Conservation (phyloP, 208 protist species). For the Leishmania lainsoni region DNA sequence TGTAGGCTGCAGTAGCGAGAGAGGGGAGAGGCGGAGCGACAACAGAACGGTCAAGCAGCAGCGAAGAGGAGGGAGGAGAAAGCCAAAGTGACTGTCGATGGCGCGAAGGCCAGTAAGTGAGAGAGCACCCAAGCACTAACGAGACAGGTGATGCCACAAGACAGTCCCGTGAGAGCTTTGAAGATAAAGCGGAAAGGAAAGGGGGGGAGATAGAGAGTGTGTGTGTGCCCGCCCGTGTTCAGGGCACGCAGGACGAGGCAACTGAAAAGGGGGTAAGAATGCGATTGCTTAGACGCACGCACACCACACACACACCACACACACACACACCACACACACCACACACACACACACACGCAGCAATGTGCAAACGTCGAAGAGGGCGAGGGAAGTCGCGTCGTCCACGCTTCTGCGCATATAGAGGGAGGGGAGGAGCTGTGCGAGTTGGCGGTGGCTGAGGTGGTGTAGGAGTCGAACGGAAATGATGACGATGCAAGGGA, state of each 20-base stretch:
- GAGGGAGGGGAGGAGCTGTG: background rate
- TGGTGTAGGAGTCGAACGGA: no score
- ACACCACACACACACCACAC: background rate
- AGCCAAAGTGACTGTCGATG: background rate
- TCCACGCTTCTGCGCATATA: background rate
- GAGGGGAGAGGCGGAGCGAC: background rate
- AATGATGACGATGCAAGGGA: no score
- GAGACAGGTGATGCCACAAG: background rate
- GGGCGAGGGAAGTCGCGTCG: background rate
- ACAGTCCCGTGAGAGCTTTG: background rate
- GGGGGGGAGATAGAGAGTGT: background rate
- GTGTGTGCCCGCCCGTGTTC: no score
- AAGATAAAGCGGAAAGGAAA: background rate
- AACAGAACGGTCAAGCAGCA: slow-evolving; percentile 5
- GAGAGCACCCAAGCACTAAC: no score
- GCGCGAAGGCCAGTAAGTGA: background rate
- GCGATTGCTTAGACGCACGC: no score
- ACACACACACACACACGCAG: slow-evolving; percentile 2
- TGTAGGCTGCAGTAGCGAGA: background rate
- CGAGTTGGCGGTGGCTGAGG: no score
- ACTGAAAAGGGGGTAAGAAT: no score
- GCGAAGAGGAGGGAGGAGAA: background rate
- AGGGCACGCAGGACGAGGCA: no score
- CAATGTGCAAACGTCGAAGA: slow-evolving; percentile 6
- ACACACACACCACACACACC: background rate